Percentiles rank a stretch among this genome's conserved stretches.
These are phyloP conservation scores for Pseudogymnoascus sp. DNA, from an alignment of 2,329 filamentous ascomycete genomes.

Conservation along the genomic window DNA sequence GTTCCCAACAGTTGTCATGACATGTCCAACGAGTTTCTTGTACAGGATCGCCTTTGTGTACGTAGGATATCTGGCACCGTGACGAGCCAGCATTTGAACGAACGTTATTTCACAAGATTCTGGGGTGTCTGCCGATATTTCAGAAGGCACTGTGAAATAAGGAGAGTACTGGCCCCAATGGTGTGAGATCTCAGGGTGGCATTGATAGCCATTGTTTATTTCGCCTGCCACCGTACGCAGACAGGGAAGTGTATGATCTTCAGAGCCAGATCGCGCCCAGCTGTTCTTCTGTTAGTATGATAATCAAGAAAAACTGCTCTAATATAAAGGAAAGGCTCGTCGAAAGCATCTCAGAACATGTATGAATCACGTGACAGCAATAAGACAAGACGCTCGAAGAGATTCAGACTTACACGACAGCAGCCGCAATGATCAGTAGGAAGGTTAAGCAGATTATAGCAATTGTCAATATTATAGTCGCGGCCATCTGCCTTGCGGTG, in stretches of 20 bases:
- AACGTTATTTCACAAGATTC: constrained; percentile 66
- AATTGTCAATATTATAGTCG: not conserved
- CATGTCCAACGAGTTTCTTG: constrained; percentile 51
- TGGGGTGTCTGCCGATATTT: constrained; percentile 49
- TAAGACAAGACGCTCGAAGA: not conserved
- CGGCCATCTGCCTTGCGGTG: not conserved
- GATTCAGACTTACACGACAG: not conserved
- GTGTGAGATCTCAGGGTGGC: constrained; percentile 25
- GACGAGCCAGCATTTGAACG: constrained; percentile 71
- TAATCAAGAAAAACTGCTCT: not conserved
- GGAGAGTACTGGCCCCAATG: constrained; percentile 83
- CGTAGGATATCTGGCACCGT: constrained; percentile 79
- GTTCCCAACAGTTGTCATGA: constrained; percentile 46
- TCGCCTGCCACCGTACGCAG: not conserved
- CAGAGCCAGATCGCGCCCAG: not conserved
- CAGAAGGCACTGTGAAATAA: constrained; percentile 66
- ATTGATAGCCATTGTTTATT: constrained; percentile 24
- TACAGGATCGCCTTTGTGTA: constrained; percentile 56
- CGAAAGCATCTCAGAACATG: not conserved
- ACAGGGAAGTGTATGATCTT: not conserved
- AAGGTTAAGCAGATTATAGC: not conserved
- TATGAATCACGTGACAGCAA: not conserved
- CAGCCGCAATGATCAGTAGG: not conserved
- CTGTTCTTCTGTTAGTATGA: not conserved
- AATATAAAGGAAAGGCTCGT: not conserved